Evolutionary conservation across 164 flowering plant species (phyloP), one percentile per base, ranked within the genome.

Genomic region (Tetracentron sinense): DNA sequence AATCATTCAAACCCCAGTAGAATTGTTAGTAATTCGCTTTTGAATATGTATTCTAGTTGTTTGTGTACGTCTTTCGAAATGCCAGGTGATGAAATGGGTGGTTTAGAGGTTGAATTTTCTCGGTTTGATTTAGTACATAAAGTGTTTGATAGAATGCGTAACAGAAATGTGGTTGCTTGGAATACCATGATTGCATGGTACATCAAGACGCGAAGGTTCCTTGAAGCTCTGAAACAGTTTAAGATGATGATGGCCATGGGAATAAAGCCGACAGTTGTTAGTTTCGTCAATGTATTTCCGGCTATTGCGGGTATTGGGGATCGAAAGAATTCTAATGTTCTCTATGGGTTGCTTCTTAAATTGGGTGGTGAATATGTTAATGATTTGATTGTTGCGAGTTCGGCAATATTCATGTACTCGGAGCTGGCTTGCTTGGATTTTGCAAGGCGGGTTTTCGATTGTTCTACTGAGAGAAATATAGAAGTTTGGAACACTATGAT

Each of bases 401-500:
- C 97, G 0, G 81, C 85, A 0, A 87, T 90, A 27, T 75, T 76
- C 54, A 81, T 84, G 86, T 89, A 73, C 73, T 74, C 84, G 0
- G 92, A 87, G 74, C 80, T 94, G 61, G 83, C 83, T 49, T 71
- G 75, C 51, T 27, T 87, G 35, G 85, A 80, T 54, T 62, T 69
- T n/a, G 84, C 88, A 6, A 76, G 87, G 66, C 79, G 63, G 70
- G 75, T 90, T 50, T 94, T 94, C 68, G 80, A 82, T 38, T 47
- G 25, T 47, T 78, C 83, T 60, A 56, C 52, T 26, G 85, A 71
- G 64, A 88, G 75, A 63, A 88, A 94, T 72, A 81, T 82, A 0
- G 89, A 89, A 80, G 80, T 90, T 70, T 94, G 93, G 99, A 94
- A 91, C 67, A 78, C 96, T 3, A 94, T 94, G 92, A 84, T 94